Evolutionary conservation across 1,284 basidiomycete genomes (phyloP), one percentile per base, ranked within the genome.

Genomic region (Ceratobasidium sp.): DNA sequence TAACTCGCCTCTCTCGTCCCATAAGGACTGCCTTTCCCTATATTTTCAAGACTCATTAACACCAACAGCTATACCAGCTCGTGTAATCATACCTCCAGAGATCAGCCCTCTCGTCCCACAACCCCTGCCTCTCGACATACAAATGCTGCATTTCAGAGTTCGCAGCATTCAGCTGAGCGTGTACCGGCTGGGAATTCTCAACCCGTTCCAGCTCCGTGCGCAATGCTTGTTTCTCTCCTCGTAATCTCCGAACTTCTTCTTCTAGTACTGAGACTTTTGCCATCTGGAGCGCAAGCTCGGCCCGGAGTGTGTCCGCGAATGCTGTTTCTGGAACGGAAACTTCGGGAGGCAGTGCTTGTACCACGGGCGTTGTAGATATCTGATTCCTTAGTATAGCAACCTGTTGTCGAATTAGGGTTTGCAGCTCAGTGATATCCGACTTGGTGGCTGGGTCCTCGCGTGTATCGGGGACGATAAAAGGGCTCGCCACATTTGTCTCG

Each of bases 101-200:
- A 66, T 53, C 60, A 51, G 71, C 71, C 56, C 71, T 61, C 23
- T 73, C 71, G 2, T 73, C 71, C 71, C 71, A 73, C 7, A 73
- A 26, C 26, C 71, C 71, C 26, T 73, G 58, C 60, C 71, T 26
- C 46, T 73, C 71, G 44, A 73, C 58, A 51, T 73, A 63, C 18
- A 73, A 15, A 6, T 44, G 56, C 44, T 64, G 23, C 44, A 46
- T 26, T 39, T 73, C 71, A 5, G n/a, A 7, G 40, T 73, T 73
- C 15, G 71, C 71, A 4, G 44, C 28, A 49, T 51, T 28, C 58
- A 73, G 55, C 42, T 73, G 42, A 5, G 42, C 26, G 28, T 10
- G 44, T 28, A 53, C 9, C 26, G 58, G 12, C 4, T 58, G 18
- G 3, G n/a, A 42, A 39, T 51, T 64, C 33, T 63, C 39, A 3